Base-by-base conservation (phyloP, 371 early-diverging fungal genomes). In the Mortierella sp. region DNA sequence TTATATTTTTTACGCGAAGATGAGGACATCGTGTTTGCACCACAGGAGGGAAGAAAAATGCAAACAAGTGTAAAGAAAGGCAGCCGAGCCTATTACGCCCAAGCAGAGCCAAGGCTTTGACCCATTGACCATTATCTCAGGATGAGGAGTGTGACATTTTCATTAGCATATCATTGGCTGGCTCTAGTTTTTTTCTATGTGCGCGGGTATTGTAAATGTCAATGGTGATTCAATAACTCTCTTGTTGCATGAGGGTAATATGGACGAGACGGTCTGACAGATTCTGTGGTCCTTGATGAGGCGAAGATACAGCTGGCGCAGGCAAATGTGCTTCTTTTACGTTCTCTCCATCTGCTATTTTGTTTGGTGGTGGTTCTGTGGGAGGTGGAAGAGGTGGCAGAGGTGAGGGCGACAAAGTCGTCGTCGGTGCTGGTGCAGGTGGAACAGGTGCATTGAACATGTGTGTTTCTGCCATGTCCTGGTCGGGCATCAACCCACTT, bases 291-390 rank as follows among this genome's bases (percentile, higher is more conserved):
- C 18, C 6, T 65, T 21, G 10, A 10, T 18, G 65, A 8, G 41
- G 38, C 12, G 16, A 10, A 7, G 63, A 18, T 35, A 2, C 35
- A 29, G 63, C 12, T 32, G 63, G 35, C 32, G 60, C 14, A 58
- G 60, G 16, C 29, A 29, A 4, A 58, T 4, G 0, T 29, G 60
- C 29, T 21, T 51, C 51, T 51, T 21, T 18, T 21, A 3, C 51
- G 2, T 21, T 6, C 16, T 10, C 56, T 11, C n/a, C n/a, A 7
- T 16, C n/a, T 10, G 56, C 56, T 56, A 6, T 21, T 6, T 51
- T 21, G 21, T 21, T 74, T 21, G 75, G 49, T 12, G 79, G 75
- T 43, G 75, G 70, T 35, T 72, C 71, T 43, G 75, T 51, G 18
- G 60, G 46, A 16, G 68, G 65, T 32, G 75, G 68, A 6, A n/a